Conservation (phyloP, 179 eudicot species). For the Vitellaria paradoxa region DNA sequence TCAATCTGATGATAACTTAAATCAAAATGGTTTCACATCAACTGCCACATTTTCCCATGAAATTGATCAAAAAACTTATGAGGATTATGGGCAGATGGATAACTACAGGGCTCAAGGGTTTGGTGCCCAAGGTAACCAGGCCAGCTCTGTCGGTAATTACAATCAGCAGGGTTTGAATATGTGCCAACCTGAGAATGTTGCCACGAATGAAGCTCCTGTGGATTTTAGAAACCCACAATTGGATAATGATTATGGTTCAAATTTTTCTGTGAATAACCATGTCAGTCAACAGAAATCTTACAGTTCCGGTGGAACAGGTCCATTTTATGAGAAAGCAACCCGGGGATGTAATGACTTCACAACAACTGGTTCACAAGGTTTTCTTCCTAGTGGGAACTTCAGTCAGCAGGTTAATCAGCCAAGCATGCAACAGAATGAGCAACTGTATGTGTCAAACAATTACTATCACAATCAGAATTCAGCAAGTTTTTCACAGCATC, state of each 20-base stretch:
- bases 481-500: slow-evolving; percentile 39
- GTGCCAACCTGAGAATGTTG: slow-evolving; percentile 35
- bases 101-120: slow-evolving; percentile 27
- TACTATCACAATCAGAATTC: slow-evolving; percentile 37
- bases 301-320: slow-evolving; percentile 27
- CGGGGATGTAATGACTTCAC: slow-evolving; percentile 32
- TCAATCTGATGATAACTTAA: slow-evolving; percentile 31
- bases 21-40: slow-evolving; percentile 44
- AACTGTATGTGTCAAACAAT: slow-evolving; percentile 31
- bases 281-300: slow-evolving; percentile 32
- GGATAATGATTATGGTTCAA: slow-evolving; percentile 29
- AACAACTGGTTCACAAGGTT: slow-evolving; percentile 24
- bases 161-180: slow-evolving; percentile 38
- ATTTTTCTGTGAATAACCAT: slow-evolving; percentile 25
- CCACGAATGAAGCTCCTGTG: slow-evolving; percentile 25
- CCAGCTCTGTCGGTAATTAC: slow-evolving; percentile 33
- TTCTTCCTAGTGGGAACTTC: slow-evolving; percentile 35
- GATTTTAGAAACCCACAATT: slow-evolving; percentile 22
- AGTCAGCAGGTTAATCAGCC: slow-evolving; percentile 37
- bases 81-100: slow-evolving; percentile 16
- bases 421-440: slow-evolving; percentile 35
- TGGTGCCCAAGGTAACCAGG: slow-evolving; percentile 26
- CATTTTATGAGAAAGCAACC: slow-evolving; percentile 31
- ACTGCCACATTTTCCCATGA: slow-evolving; percentile 26
- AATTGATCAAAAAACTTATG: slow-evolving; percentile 26